Conservation (phyloP, 2,329 filamentous ascomycete genomes). For the Botrytis cinerea region DNA sequence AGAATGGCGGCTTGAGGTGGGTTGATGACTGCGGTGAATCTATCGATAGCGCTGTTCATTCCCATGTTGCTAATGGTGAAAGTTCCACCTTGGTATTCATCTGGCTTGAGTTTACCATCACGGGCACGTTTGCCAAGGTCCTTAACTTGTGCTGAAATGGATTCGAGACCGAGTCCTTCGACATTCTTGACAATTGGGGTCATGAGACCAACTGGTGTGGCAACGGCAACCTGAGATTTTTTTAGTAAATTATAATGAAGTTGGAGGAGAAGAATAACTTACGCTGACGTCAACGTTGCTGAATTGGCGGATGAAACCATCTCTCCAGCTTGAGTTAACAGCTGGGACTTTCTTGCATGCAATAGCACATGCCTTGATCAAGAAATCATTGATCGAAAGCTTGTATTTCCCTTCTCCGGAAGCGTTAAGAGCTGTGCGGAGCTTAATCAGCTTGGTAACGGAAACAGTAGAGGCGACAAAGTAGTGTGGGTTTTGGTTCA, state of each 20-base stretch:
- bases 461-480: conserved; percentile 91
- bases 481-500: conserved; percentile 96
- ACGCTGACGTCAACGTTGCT: conserved; percentile 93
- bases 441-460: conserved; percentile 92
- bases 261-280: conserved; percentile 49
- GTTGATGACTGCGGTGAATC: conserved; percentile 99
- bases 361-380: conserved; percentile 91
- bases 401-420: conserved; percentile 92
- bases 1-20: conserved; percentile 95
- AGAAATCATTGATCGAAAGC: conserved; percentile 99
- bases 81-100: conserved; percentile 98
- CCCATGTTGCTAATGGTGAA: conserved; percentile 99
- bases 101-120: conserved; percentile 97
- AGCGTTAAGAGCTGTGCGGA: conserved; percentile 89
- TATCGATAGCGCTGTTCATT: conserved; percentile 95
- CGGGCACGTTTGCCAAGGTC: conserved; percentile 94
- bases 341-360: conserved; percentile 92
- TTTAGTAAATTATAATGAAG: conserved; percentile 16
- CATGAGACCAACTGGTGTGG: conserved; percentile 91
- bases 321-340: conserved; percentile 94
- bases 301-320: conserved; percentile 88
- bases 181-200: conserved; percentile 95
- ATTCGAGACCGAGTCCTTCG: conserved; percentile 80
- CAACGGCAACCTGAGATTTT: conserved; percentile 44
- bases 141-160: conserved; percentile 88